Base-by-base conservation (phyloP, 768 basidiomycete genomes). In the Galerina sulciceps region DNA sequence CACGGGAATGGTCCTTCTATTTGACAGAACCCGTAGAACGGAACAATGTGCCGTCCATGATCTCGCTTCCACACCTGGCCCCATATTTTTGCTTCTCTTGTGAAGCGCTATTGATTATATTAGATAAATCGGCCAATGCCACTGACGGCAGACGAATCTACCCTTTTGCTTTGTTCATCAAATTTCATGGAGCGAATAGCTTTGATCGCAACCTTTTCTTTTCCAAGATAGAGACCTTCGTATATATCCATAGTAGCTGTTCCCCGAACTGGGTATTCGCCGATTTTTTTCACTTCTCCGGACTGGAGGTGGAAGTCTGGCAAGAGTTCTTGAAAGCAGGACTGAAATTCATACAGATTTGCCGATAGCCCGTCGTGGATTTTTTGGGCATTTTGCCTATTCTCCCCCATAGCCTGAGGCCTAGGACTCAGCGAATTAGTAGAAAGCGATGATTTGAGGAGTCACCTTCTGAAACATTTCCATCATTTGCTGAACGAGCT, bases 1-100 rank as follows among this genome's bases (percentile, higher is more conserved):
- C 62, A 85, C 79, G 85, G 85, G 56, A 81, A 85, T 15, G 84
- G 85, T 0, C 83, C 82, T 59, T 85, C 83, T n/a, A 73, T 74
- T 59, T 80, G 80, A 55, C 81, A 81, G 61, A 81, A 84, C 0
- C 85, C 85, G 59, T 83, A 85, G 55, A 86, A 84, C 0, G 85
- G 85, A 1, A 86, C 74, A 45, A 85, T 81, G 52, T 84, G 76
- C 42, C 70, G 71, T 17, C 85, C 85, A 40, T 71, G 75, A 57
- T 86, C 85, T 11, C 69, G 68, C 54, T 78, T 76, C 84, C 84
- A 86, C 20, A 85, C 73, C 38, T 77, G 73, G 31, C 75, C 73
- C 85, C 85, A 86, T 26, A 85, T 82, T 14, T 78, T 75, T 6
- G 80, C 81, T 66, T 86, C 85, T 17, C 83, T 68, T 53, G 73